phyloP scores from a whole-genome alignment of 495 filamentous ascomycete species.

The Aspergillus saccharolyticus region DNA sequence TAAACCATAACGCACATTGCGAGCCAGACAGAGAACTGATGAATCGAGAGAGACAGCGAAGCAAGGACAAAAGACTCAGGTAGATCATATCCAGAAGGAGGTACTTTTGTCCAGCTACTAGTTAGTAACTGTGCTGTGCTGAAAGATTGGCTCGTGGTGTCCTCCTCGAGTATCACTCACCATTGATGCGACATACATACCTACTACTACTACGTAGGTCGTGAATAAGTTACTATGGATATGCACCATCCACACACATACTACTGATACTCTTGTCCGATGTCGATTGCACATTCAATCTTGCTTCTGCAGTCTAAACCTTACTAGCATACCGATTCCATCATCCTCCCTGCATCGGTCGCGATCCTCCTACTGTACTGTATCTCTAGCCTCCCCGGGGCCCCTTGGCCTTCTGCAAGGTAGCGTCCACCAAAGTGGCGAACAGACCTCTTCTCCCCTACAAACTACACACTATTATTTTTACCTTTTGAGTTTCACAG shows the following conservation, averaged over 20 bases:
- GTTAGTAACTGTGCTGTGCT: not conserved
- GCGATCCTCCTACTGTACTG: conserved; percentile 7
- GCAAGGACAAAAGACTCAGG: not conserved
- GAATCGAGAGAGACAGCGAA: not conserved
- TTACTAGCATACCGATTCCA: not conserved
- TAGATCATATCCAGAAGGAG: not conserved
- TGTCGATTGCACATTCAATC: not conserved
- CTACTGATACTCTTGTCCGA: not conserved
- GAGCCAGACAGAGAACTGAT: not conserved
- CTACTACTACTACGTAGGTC: too few species aligned
- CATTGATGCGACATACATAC: not conserved
- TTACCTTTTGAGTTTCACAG: conserved; percentile 10
- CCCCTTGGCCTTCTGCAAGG: conserved; percentile 15
- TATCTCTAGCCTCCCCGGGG: conserved; percentile 4
- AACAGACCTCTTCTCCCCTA: conserved; percentile 11
- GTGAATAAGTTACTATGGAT: too few species aligned
- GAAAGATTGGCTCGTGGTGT: not conserved
- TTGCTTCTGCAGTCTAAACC: not conserved
- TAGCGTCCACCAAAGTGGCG: not conserved
- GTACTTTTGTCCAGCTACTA: not conserved
- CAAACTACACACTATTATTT: too few species aligned
- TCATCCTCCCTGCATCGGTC: conserved; percentile 12
- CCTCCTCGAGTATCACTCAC: not conserved
- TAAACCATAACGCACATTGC: not conserved
- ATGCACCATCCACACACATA: too few species aligned